phyloP scores from a whole-genome alignment of 164 flowering plant species.

The Liquidambar formosana region DNA sequence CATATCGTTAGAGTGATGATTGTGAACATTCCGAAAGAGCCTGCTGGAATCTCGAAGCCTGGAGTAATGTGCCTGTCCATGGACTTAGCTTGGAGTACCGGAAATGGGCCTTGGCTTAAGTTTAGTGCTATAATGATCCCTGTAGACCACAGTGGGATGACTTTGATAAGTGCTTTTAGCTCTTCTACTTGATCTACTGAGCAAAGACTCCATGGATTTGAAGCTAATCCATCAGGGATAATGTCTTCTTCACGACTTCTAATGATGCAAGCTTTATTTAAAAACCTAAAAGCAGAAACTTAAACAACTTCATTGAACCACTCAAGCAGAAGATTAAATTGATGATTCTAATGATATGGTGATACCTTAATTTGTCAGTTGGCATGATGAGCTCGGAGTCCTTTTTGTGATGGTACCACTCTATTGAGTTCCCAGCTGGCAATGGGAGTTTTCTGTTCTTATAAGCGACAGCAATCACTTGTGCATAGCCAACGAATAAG shows the following conservation, averaged over 20 bases:
- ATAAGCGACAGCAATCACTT: constrained; percentile 50
- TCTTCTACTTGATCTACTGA: constrained; percentile 63
- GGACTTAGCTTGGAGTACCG: constrained; percentile 47
- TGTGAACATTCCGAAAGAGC: constrained; percentile 41
- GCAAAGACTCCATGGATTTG: constrained; percentile 56
- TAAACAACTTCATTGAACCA: background rate
- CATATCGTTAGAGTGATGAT: constrained; percentile 37
- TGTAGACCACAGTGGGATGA: constrained; percentile 61
- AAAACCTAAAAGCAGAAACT: constrained; percentile 34
- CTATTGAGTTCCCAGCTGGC: constrained; percentile 22
- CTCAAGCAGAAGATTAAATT: background rate
- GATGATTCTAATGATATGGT: background rate
- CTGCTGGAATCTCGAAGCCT: constrained; percentile 53
- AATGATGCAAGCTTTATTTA: constrained; percentile 64
- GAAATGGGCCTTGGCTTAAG: constrained; percentile 43
- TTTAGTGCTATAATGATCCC: constrained; percentile 48
- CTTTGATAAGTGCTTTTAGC: constrained; percentile 55
- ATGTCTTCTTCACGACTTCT: constrained; percentile 40
- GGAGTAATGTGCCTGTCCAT: constrained; percentile 51
- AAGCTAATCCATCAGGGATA: constrained; percentile 33
- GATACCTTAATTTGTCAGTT: constrained; percentile 53
- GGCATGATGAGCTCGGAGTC: constrained; percentile 37
- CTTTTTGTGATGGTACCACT: constrained; percentile 36
- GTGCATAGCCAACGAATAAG: constrained; percentile 50
- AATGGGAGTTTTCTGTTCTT: constrained; percentile 43